Percentiles rank a stretch among this genome's conserved stretches.
phyloP scores from a whole-genome alignment of 2,329 filamentous ascomycete species.

The Xylariaceae sp. region DNA sequence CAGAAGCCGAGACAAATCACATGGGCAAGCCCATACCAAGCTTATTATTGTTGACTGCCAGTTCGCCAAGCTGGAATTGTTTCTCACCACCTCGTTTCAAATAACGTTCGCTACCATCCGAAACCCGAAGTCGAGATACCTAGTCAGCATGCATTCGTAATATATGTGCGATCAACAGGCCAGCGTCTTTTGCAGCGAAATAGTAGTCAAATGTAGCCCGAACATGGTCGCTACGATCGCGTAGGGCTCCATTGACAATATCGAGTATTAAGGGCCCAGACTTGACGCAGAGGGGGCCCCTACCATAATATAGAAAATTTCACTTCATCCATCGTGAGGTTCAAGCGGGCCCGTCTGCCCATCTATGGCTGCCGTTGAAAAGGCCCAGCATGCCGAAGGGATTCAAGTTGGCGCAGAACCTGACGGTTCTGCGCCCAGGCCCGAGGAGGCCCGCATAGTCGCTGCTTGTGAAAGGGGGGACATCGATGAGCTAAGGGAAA shows the following conservation, averaged over 20 bases:
- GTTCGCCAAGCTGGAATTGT: neutral
- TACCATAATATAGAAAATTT: neutral
- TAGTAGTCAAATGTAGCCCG: slow-evolving; percentile 9
- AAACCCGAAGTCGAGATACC: neutral
- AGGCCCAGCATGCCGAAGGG: slow-evolving; percentile 18
- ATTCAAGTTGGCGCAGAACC: slow-evolving; percentile 12
- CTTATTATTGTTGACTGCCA: neutral
- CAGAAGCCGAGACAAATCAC: neutral
- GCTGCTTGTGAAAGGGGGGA: slow-evolving; percentile 58
- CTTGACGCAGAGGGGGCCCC: neutral
- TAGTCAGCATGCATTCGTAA: neutral
- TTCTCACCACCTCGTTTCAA: neutral
- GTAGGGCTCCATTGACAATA: neutral
- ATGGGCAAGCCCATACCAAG: neutral
- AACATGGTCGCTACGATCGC: neutral
- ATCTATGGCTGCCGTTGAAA: slow-evolving; percentile 21
- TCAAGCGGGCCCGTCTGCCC: neutral
- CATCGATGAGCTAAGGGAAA: slow-evolving; percentile 49
- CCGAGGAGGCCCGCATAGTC: slow-evolving; percentile 47
- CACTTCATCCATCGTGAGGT: neutral
- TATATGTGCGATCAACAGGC: slow-evolving; percentile 1
- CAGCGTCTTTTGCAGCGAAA: neutral
- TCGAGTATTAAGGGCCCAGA: neutral
- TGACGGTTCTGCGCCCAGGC: slow-evolving; percentile 9
- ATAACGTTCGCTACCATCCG: neutral